A percentile compares a stretch with the other conserved stretches of the same genome.
phyloP scores from a whole-genome alignment of 2,329 filamentous ascomycete species.

The Emergomyces pasteurianus region DNA sequence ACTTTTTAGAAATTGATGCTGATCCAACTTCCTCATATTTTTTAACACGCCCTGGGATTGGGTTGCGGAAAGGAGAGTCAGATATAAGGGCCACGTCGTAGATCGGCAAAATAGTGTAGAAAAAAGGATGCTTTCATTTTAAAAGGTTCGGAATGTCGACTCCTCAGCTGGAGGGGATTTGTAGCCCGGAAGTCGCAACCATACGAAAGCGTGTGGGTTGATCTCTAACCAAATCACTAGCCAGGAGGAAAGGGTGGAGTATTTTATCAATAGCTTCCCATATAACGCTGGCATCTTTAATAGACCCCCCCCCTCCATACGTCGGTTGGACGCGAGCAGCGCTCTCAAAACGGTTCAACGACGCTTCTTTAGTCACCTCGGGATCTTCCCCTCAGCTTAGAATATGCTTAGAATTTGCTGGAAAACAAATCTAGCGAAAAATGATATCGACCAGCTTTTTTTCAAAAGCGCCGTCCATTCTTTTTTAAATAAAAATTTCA shows the following conservation, averaged over 20 bases:
- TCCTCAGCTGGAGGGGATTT: not conserved
- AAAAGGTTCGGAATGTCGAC: not conserved
- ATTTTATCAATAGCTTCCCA: not conserved
- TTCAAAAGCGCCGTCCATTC: not conserved
- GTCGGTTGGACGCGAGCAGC: not conserved
- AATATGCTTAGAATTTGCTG: not conserved
- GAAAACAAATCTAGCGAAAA: not conserved
- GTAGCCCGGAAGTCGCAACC: not conserved
- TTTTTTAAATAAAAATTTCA: too few species aligned
- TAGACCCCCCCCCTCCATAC: not conserved
- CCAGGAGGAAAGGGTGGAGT: not conserved
- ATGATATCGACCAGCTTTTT: not conserved
- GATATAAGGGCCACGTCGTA: not conserved
- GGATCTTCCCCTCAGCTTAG: not conserved
- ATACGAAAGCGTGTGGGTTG: not conserved
- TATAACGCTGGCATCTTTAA: not conserved
- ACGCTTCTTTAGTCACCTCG: not conserved
- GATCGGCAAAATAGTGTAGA: not conserved
- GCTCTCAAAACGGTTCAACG: too few species aligned
- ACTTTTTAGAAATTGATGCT: not conserved
- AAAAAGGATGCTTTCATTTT: not conserved
- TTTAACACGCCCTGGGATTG: not conserved
- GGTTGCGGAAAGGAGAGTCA: not conserved
- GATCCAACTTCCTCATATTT: conserved; percentile 1
- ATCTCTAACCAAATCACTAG: not conserved